Base-by-base conservation (phyloP, 2,329 filamentous ascomycete species). In the Byssothecium circinans region DNA sequence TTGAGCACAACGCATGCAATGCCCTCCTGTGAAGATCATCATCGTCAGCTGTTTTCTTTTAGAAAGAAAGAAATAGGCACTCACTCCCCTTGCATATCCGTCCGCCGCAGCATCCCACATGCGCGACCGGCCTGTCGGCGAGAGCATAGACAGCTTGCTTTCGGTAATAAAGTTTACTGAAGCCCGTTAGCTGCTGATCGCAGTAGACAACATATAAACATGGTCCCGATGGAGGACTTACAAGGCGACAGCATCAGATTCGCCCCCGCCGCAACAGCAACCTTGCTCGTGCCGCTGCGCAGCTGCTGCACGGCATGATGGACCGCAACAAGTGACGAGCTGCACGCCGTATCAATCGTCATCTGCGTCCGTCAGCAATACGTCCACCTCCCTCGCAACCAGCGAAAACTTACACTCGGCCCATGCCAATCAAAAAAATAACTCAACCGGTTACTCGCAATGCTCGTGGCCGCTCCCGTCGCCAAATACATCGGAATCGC, bases 191-290 rank as follows among this genome's bases (percentile, higher is more conserved):
- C n/a, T n/a, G n/a, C n/a, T n/a, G n/a, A n/a, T n/a, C n/a, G n/a
- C n/a, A n/a, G n/a, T n/a, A n/a, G n/a, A n/a, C n/a, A n/a, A n/a
- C n/a, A n/a, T n/a, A n/a, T n/a, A n/a, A n/a, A n/a, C n/a, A n/a
- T n/a, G n/a, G n/a, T n/a, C n/a, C n/a, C n/a, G n/a, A n/a, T n/a
- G n/a, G n/a, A n/a, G n/a, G n/a, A n/a, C n/a, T n/a, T n/a, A n/a
- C n/a, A n/a, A n/a, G n/a, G n/a, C n/a, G n/a, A n/a, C 8, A 47
- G 20, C 5, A 47, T 14, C 11, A 47, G 12, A 17, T 30, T 47
- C 8, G 18, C 20, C 2, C 29, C 37, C 2, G 6, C 19, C 71
- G 68, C 11, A 73, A 19, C 4, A 67, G 39, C 70, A 7, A 54
- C 45, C 1, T 34, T 23, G 32, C 15, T 17, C 23, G 42, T 32